Evolutionary conservation across 306 rosid species (phyloP).

Genomic region (Vicia sativa): DNA sequence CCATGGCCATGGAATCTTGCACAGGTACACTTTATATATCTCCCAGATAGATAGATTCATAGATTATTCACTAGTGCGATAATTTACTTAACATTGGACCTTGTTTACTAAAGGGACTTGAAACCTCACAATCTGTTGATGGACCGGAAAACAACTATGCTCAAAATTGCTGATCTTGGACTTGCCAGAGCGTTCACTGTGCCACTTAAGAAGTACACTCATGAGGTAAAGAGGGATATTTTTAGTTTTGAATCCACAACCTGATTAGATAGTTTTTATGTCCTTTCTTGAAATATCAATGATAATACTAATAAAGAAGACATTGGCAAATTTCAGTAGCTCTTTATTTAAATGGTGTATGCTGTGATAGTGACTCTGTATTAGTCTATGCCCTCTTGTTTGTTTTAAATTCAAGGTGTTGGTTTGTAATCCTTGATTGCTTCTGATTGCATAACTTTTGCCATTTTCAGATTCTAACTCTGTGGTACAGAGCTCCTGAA

Average conservation of each 20-base stretch:
- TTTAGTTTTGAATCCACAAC: not conserved
- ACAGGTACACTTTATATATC: constrained; percentile 46
- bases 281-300: not conserved
- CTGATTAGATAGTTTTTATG: not conserved
- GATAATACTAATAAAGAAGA: too few species aligned
- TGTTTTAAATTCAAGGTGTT: not conserved
- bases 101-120: constrained; percentile 59
- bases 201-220: constrained; percentile 94
- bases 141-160: constrained; percentile 82
- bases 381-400: not conserved
- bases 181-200: constrained; percentile 90
- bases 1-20: constrained; percentile 94
- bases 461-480: constrained; percentile 69
- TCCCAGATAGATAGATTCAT: not conserved
- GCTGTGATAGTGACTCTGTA: too few species aligned
- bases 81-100: not conserved
- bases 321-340: not conserved
- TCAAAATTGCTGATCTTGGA: constrained; percentile 95
- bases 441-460: not conserved
- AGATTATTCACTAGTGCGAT: not conserved
- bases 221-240: constrained; percentile 57
- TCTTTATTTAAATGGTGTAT: not conserved
- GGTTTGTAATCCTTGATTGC: not conserved
- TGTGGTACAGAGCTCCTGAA: constrained; percentile 98
- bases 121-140: constrained; percentile 95